phyloP scores from a whole-genome alignment of 495 filamentous ascomycete genomes.

The Trichoderma virens region DNA sequence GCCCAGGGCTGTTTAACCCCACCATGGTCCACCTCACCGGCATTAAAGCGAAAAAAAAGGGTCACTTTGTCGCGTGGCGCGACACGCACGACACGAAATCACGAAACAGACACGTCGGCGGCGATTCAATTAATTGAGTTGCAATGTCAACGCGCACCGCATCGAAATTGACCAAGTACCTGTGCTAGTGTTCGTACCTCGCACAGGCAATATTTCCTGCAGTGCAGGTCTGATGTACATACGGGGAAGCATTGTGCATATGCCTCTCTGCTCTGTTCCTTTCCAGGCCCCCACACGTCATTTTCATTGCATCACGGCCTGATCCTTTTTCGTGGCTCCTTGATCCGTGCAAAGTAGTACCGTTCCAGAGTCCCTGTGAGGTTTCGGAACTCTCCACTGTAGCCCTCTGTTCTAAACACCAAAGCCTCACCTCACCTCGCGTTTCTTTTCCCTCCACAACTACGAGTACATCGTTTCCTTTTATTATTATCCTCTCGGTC shows the following conservation, averaged over 20 bases:
- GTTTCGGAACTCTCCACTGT: no score
- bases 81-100: constrained; percentile 15
- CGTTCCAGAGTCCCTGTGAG: no score
- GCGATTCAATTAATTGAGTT: constrained; percentile 16
- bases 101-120: constrained; percentile 18
- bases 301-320: neutral
- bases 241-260: constrained; percentile 2
- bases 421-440: neutral
- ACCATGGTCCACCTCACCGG: neutral
- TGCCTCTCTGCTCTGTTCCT: neutral
- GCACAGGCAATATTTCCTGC: neutral
- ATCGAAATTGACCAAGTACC: neutral
- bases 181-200: neutral
- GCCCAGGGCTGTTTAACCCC: neutral
- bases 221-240: constrained; percentile 7
- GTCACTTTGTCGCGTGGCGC: neutral
- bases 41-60: neutral
- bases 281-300: neutral
- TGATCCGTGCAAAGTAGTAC: no score
- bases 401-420: no score
- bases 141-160: constrained; percentile 18
- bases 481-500: no score
- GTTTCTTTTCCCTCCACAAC: neutral
- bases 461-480: neutral
- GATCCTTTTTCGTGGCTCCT: neutral